Base-by-base conservation (phyloP, 208 protist species). In the Acanthamoeba healyi region DNA sequence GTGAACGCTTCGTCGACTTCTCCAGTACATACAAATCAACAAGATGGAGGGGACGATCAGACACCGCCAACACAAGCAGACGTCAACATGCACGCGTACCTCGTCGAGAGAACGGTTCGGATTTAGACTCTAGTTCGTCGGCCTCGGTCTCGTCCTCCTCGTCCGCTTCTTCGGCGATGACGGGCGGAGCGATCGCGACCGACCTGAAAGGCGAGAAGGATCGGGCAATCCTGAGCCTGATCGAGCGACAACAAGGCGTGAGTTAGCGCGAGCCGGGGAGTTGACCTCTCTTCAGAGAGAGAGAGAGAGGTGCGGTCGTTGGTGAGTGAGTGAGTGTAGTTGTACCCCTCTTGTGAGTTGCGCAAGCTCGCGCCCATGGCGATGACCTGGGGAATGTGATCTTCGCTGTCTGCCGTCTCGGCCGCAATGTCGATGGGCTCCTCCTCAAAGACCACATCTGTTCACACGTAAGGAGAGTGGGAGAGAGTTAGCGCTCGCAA, bases 311-410 rank as follows among this genome's bases (percentile, higher is more conserved):
- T 9, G 9, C 58, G 58, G 19, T 4, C 19, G 26, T 17, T 19
- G n/a, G 29, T 10, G 12, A 34, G 46, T 51, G 46, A 1, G 46
- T 51, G 46, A 1, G 46, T 51, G 46, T 51, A 10, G 46, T 51
- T 1, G n/a, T 74, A 74, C 65, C 65, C 65, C 22, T 74, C 65
- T 40, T 74, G 65, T 17, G 65, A 74, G 36, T 42, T 42, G n/a
- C 65, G 65, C 65, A 74, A n/a, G n/a, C 65, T 74, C 19, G 65
- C 65, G n/a, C 65, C 65, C n/a, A 74, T n/a, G 65, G 65, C 65
- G 36, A 74, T 44, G 34, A 42, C 36, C 65, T 74, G 7, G 19
- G 65, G 65, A 0, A 74, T 19, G 15, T 74, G 19, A 26, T 44
- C 65, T 36, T 74, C 65, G 34, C 4, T 15, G n/a, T 74, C 65